Evolutionary conservation across 176 grass and related monocot species (phyloP).

Genomic region (Dactylis glomerata): DNA sequence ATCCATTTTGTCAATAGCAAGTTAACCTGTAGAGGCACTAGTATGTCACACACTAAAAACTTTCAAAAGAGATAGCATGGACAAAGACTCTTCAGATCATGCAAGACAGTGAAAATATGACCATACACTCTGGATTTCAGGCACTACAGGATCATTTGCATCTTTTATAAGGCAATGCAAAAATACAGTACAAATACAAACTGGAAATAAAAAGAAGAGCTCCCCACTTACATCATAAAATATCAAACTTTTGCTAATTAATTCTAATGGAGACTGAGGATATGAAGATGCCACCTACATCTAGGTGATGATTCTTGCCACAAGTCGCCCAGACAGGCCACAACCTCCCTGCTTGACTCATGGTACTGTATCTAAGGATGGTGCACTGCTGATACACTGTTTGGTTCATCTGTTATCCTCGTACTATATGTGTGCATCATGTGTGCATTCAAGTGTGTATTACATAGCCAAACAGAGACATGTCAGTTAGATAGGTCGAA

Average conservation of each 20-base stretch:
- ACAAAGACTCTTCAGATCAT: conserved; percentile 6
- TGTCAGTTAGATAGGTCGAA: conserved; percentile 13
- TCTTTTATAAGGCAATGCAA: neutral
- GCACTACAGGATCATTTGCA: neutral
- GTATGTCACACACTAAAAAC: neutral
- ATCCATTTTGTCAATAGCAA: conserved; percentile 97
- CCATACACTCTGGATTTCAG: neutral
- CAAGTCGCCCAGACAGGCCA: neutral
- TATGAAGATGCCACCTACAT: neutral
- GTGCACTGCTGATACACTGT: neutral
- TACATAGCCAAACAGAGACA: neutral
- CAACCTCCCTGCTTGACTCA: neutral
- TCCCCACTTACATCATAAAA: conserved; percentile 1
- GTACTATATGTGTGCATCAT: neutral
- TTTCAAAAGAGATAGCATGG: conserved; percentile 12
- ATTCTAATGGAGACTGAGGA: neutral
- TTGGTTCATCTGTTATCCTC: neutral
- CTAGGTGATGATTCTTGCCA: neutral
- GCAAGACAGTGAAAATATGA: conserved; percentile 16
- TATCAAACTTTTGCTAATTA: neutral
- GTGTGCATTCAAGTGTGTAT: neutral
- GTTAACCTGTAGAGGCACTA: conserved; percentile 65
- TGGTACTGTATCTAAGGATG: neutral
- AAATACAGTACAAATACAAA: conserved; percentile 7
- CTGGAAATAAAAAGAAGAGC: neutral